Base-by-base conservation (phyloP, 495 filamentous ascomycete species). In the Aspergillus heteromorphus region DNA sequence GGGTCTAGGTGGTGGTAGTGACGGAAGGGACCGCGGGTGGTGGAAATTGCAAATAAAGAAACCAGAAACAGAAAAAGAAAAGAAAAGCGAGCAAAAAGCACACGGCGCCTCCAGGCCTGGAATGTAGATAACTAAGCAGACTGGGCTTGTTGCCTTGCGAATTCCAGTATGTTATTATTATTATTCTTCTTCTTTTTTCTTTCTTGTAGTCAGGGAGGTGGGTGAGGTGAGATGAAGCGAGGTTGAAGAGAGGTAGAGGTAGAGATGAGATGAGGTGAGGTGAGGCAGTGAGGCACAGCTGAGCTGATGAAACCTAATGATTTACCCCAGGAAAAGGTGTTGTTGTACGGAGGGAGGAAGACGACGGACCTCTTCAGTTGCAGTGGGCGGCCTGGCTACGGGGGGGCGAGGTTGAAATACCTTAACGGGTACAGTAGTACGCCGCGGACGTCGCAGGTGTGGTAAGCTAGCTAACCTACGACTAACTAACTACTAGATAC, bases 21-120 rank as follows among this genome's bases (percentile, higher is more conserved):
- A 72, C 71, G 69, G 62, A 65, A 67, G 61, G 56, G 58, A 65
- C 48, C 54, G 45, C 41, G 30, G 47, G 31, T 45, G 18, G 51
- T 36, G 55, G 45, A 55, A 34, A 53, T 20, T 43, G 25, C 25
- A 54, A 54, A 47, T 38, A 58, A 50, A 55, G 48, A 48, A 34
- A 54, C 59, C 45, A 49, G 51, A 41, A 54, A 51, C 16, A 36
- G 14, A 49, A 56, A 56, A 49, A 55, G 45, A 55, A 49, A 53
- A 50, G 40, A 48, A 52, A 48, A 49, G 48, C 38, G 48, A 36
- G 29, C 47, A 58, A 47, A 51, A 53, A 49, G 53, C 52, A 45
- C 55, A 59, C 49, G 40, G 38, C 54, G 43, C 54, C 65, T 42
- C 49, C 56, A 65, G 58, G 54, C 59, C 62, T 62, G 59, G 67